Evolutionary conservation across 805 yeast species (phyloP), one percentile per base, ranked within the genome.

Genomic region (Diddensiella transvaalensis): DNA sequence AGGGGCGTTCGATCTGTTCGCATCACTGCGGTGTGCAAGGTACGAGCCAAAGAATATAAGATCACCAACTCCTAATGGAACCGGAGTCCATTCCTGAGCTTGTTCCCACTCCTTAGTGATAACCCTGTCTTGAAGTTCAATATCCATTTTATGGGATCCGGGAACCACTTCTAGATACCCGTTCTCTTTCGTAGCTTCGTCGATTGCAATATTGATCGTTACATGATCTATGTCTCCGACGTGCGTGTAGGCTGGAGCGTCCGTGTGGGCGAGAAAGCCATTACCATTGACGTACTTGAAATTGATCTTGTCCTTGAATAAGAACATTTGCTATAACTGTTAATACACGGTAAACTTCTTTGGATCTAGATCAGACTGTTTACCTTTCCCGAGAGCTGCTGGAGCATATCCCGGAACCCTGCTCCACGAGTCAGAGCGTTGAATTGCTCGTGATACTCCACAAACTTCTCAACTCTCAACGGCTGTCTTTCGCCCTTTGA

Each of bases 241-340:
- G 37, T 50, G 53, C 6, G 44, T 42, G 41, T 50, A 50, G 19
- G 53, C 53, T 10, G 53, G 53, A 3, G 53, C 53, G 39, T 50
- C 53, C 4, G 48, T 40, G 23, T 50, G 53, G 13, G 53, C 53
- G 10, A 39, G 44, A 22, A 50, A 50, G 11, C 53, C 53, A 15
- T 44, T 44, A 19, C 53, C 53, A 17, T 43, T 42, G 22, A 46
- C 42, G 3, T 46, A 38, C 35, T 50, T 50, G 36, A 44, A 42
- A 43, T 50, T 50, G 22, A 50, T 50, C 46, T 50, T 50, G 42
- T 50, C 53, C 33, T 50, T 50, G 46, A 50, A 50, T 10, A 50
- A 33, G 19, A 35, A 41, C 53, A 50, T 50, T n/a, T 24, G 24
- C 33, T 35, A 35, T 8, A 35, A 26, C 13, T 26, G n/a, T n/a